A percentile compares a stretch with the other conserved stretches of the same genome.
Conservation (phyloP, 1,139 yeast genomes). For the Blastobotrys arbuscula region DNA sequence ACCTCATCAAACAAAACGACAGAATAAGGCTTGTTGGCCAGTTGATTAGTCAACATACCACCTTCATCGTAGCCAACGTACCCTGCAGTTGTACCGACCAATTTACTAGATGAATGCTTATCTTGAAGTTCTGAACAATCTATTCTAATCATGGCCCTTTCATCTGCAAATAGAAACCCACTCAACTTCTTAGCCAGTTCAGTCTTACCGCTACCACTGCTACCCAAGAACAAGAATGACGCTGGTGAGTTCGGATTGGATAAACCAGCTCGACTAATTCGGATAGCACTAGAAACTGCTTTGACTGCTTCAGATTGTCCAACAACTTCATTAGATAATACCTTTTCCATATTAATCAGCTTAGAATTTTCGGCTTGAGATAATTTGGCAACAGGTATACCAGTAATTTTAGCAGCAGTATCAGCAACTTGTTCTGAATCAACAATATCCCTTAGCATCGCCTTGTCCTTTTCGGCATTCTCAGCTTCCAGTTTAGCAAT, state of each 20-base stretch:
- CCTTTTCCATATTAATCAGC: constrained; percentile 90
- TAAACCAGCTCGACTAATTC: constrained; percentile 91
- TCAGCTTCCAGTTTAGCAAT: constrained; percentile 73
- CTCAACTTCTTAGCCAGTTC: constrained; percentile 96
- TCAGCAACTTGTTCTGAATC: constrained; percentile 92
- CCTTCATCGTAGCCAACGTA: constrained; percentile 98
- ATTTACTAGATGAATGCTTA: constrained; percentile 90
- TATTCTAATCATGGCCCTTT: constrained; percentile 91
- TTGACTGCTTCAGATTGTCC: constrained; percentile 96
- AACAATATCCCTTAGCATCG: constrained; percentile 81
- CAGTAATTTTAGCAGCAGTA: constrained; percentile 95
- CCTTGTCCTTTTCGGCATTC: constrained; percentile 60
- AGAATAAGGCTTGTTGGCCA: constrained; percentile 88
- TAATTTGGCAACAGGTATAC: constrained; percentile 95
- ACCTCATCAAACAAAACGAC: constrained; percentile 94
- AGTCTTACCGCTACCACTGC: constrained; percentile 97
- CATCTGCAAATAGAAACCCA: constrained; percentile 92
- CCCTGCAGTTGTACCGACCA: constrained; percentile 97
- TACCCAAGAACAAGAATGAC: constrained; percentile 88
- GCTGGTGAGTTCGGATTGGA: constrained; percentile 97
- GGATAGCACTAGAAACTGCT: constrained; percentile 91
- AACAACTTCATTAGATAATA: constrained; percentile 73
- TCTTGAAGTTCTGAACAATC: constrained; percentile 97
- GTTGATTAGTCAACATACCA: constrained; percentile 89
- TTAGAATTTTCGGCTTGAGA: constrained; percentile 93